Evolutionary conservation across 2,329 filamentous ascomycete genomes (phyloP).

Genomic region (Pseudogymnoascus sp.): DNA sequence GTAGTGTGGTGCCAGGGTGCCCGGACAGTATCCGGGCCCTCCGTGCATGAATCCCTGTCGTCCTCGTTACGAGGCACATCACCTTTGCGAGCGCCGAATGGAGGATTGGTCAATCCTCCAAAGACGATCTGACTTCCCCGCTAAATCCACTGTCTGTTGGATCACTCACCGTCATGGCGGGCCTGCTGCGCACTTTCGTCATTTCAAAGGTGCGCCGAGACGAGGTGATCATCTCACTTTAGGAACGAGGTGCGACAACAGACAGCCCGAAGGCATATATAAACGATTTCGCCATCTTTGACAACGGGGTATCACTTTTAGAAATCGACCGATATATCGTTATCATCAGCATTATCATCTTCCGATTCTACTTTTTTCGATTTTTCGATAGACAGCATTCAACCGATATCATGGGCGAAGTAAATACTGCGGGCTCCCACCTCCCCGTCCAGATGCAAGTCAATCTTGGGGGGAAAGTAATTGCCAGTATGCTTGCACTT

Average conservation of each 20-base stretch:
- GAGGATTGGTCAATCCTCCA: no score
- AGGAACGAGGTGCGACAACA: neutral
- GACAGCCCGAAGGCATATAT: neutral
- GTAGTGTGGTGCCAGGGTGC: neutral
- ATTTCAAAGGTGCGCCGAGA: neutral
- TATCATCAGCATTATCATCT: neutral
- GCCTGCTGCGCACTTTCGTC: no score
- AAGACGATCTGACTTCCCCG: no score
- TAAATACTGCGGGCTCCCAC: neutral
- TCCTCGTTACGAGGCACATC: neutral
- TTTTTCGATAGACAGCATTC: neutral
- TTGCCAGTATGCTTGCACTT: slow-evolving; percentile 25
- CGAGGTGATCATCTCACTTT: neutral
- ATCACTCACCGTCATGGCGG: no score
- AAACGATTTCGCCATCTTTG: neutral
- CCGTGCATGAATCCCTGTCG: neutral
- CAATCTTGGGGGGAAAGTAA: slow-evolving; percentile 26
- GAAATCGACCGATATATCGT: neutral
- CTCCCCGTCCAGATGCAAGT: slow-evolving; percentile 23
- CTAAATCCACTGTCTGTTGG: no score
- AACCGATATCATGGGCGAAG: neutral
- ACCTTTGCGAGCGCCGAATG: no score
- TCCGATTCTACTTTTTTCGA: neutral
- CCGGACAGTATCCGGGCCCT: neutral
- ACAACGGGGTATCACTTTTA: neutral